phyloP scores from a whole-genome alignment of 306 rosid species.

The Dicorynia guianensis region DNA sequence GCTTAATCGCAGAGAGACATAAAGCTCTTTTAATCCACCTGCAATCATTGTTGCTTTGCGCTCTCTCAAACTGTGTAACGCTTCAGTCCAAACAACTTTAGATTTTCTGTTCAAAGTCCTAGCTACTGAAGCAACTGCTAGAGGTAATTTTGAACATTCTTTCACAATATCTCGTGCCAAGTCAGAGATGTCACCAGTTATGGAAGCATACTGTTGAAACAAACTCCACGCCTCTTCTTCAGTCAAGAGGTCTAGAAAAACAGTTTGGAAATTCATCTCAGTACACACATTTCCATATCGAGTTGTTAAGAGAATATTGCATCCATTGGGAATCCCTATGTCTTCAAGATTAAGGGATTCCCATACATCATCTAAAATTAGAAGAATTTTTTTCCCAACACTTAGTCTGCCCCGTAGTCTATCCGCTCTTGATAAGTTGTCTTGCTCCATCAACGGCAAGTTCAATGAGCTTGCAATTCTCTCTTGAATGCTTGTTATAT shows the following conservation, averaged over 20 bases:
- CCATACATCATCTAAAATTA: neutral
- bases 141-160: too few species aligned
- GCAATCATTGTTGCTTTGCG: too few species aligned
- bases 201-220: neutral
- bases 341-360: neutral
- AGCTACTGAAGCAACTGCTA: too few species aligned
- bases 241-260: neutral
- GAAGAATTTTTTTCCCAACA: neutral
- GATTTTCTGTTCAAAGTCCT: too few species aligned
- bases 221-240: neutral
- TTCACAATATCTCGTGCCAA: too few species aligned
- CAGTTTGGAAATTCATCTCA: neutral
- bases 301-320: neutral
- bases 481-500: neutral
- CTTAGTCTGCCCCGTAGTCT: neutral
- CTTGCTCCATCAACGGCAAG: too few species aligned
- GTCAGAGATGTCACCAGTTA: neutral
- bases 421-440: accelerated
- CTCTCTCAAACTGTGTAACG: too few species aligned
- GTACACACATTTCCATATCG: neutral
- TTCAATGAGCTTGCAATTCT: neutral
- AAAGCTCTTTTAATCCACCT: too few species aligned
- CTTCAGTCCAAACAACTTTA: too few species aligned
- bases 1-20: too few species aligned
- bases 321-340: neutral